Evolutionary conservation across 768 basidiomycete genomes (phyloP).

Genomic region (Ramaria sp.): DNA sequence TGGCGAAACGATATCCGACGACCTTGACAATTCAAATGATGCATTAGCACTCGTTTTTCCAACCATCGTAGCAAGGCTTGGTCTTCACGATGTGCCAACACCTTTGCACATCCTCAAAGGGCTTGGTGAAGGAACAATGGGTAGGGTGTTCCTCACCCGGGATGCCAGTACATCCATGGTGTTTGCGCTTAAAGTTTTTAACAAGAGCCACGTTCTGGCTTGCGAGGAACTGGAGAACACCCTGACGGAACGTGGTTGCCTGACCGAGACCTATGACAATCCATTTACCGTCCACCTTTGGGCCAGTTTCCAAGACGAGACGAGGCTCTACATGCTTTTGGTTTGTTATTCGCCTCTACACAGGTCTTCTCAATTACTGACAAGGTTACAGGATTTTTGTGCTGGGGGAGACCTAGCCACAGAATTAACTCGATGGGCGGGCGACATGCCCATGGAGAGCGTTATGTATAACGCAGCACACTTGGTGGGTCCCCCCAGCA

Average conservation of each 20-base stretch:
- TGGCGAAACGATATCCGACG: not conserved
- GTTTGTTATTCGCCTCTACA: not conserved
- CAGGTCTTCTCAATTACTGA: not conserved
- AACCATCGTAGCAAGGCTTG: not conserved
- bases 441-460: not conserved
- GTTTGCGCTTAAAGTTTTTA: not conserved
- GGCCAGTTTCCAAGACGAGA: not conserved
- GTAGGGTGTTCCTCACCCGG: not conserved
- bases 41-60: not conserved
- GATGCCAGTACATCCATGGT: not conserved
- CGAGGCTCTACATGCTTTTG: not conserved
- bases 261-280: not conserved
- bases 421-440: not conserved
- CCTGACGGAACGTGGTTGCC: not conserved
- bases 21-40: not conserved
- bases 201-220: not conserved
- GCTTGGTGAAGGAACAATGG: not conserved
- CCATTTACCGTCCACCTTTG: not conserved
- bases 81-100: not conserved
- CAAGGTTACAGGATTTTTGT: not conserved
- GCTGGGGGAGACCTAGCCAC: not conserved
- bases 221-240: not conserved
- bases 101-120: not conserved
- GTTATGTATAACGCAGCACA: not conserved
- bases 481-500: not conserved